These are phyloP conservation scores for Vaccinium corymbosum DNA, from an alignment of 148 eudicot genomes.

Conservation along the genomic window DNA sequence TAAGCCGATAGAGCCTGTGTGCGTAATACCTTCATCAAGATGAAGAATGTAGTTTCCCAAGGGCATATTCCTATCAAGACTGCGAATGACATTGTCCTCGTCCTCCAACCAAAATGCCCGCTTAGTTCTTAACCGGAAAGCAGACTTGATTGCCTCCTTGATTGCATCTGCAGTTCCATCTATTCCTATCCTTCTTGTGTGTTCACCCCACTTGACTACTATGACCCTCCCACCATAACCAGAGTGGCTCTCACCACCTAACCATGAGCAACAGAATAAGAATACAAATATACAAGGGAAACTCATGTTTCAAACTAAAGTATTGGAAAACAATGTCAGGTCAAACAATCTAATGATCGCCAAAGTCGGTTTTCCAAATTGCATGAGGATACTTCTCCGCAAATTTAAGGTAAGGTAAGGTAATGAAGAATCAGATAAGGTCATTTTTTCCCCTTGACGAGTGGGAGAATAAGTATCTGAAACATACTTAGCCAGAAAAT, in stretches of 20 bases:
- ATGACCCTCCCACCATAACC: constrained; percentile 54
- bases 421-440: neutral
- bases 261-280: constrained; percentile 1
- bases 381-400: neutral
- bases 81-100: constrained; percentile 52
- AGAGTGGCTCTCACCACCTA: constrained; percentile 54
- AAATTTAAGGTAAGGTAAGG: neutral
- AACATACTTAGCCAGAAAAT: neutral
- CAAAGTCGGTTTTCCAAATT: neutral
- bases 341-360: neutral
- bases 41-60: constrained; percentile 52
- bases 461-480: neutral
- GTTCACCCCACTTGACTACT: constrained; percentile 52
- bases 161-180: constrained; percentile 68
- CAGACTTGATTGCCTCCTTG: constrained; percentile 60
- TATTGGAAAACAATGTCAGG: neutral
- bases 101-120: constrained; percentile 76
- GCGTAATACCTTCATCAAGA: constrained; percentile 52
- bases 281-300: neutral
- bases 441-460: neutral
- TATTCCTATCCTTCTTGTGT: constrained; percentile 51
- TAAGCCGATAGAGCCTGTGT: neutral
- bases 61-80: constrained; percentile 70
- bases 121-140: constrained; percentile 59
- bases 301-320: neutral